Evolutionary conservation across 2,329 filamentous ascomycete genomes (phyloP), one percentile per base, ranked within the genome.

Genomic region (Phyllosticta citribraziliensis): DNA sequence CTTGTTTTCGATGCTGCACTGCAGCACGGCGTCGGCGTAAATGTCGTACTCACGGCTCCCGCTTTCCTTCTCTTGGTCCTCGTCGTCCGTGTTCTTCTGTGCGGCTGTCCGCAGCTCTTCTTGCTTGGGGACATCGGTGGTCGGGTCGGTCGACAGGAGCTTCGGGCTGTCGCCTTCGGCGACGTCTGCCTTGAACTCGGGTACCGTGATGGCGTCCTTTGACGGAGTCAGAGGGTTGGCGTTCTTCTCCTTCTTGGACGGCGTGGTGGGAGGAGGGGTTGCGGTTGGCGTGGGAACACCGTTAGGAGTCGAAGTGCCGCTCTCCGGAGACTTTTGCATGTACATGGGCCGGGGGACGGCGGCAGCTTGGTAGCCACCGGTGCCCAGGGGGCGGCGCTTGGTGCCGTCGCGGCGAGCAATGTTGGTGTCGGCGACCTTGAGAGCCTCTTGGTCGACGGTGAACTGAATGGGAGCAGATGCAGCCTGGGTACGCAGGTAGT

Each of bases 401-500:
- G 79, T 74, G 40, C 70, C 73, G 33, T 79, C 78, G 40, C 85
- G 79, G 64, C 86, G 86, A 66, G 87, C 85, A 55, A 92, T 79
- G 68, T 88, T 89, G 66, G 85, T 89, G 73, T 99, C 94, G 50
- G 84, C 84, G 55, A 96, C 85, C 79, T 91, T 90, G 68, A 99
- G 86, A 61, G 90, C 89, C 77, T 96, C 90, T 77, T 99, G 93
- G 73, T 99, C 94, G 72, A 99, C 94, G 4, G 94, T 99, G 81
- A 99, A 99, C 77, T 99, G 94, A 67, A 99, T 99, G 59, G 94
- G 94, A 55, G 92, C 91, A 19, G 92, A 92, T 40, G 94, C 94
- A 65, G 94, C 94, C 86, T 96, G 94, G 55, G 94, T 99, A 70
- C 94, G 91, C 69, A 99, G 87, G 79, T 99, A 99, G 86, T 99